These are phyloP conservation scores for Cyberlindnera saturnus DNA, from an alignment of 805 yeast genomes.

Conservation along the genomic window DNA sequence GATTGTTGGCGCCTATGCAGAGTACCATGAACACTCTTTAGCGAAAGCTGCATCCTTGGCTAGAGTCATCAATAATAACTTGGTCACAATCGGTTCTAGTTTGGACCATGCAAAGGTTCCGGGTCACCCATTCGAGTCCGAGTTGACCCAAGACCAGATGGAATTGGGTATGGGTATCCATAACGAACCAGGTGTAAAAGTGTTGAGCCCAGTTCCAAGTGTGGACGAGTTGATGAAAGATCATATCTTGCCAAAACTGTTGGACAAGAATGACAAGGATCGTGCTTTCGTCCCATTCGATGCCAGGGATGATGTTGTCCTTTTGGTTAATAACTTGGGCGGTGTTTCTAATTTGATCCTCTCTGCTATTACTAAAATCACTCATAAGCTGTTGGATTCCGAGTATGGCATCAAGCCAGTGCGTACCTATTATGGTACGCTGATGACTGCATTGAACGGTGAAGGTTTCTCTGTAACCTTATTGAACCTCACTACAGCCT, in stretches of 20 bases:
- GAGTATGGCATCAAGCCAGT: slow-evolving; percentile 55
- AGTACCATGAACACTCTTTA: slow-evolving; percentile 38
- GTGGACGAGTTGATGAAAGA: slow-evolving; percentile 52
- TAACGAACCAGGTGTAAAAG: slow-evolving; percentile 81
- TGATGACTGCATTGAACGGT: slow-evolving; percentile 85
- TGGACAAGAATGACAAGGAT: slow-evolving; percentile 62
- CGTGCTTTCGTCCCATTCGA: slow-evolving; percentile 73
- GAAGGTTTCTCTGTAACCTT: slow-evolving; percentile 88
- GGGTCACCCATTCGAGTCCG: slow-evolving; percentile 56
- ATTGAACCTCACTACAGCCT: slow-evolving; percentile 57
- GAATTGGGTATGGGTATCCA: slow-evolving; percentile 96
- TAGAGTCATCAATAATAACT: slow-evolving; percentile 47
- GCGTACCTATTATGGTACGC: slow-evolving; percentile 67
- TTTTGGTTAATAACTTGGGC: slow-evolving; percentile 81
- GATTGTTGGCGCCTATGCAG: slow-evolving; percentile 69
- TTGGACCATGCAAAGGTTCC: slow-evolving; percentile 89
- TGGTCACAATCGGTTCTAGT: slow-evolving; percentile 87
- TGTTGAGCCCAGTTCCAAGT: slow-evolving; percentile 53
- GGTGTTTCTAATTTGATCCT: slow-evolving; percentile 82
- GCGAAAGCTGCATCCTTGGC: slow-evolving; percentile 55
- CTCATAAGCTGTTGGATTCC: slow-evolving; percentile 44
- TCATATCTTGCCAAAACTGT: slow-evolving; percentile 54
- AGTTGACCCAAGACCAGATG: slow-evolving; percentile 55
- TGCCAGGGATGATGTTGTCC: slow-evolving; percentile 57
- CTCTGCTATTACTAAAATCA: slow-evolving; percentile 61